Evolutionary conservation across 2,329 filamentous ascomycete genomes (phyloP).

Genomic region (Rhinocladiella similis): DNA sequence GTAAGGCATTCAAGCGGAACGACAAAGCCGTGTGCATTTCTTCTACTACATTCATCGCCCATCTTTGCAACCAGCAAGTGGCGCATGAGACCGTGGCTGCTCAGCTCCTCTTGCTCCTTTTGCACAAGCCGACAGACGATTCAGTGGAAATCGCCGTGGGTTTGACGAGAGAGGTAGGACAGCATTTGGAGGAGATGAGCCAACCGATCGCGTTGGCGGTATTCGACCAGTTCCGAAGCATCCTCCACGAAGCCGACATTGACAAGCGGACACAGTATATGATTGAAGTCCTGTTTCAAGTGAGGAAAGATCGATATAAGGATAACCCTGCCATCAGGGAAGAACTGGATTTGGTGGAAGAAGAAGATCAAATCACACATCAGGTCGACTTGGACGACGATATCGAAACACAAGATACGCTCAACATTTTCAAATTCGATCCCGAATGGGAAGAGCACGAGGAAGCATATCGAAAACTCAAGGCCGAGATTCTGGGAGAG

Average conservation of each 20-base stretch:
- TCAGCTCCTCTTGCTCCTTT: constrained; percentile 85
- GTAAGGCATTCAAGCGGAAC: constrained; percentile 92
- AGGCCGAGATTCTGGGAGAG: constrained; percentile 91
- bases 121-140: constrained; percentile 95
- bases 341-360: constrained; percentile 91
- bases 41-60: constrained; percentile 90
- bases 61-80: constrained; percentile 94
- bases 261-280: constrained; percentile 99
- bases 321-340: constrained; percentile 88
- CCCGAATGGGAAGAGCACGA: constrained; percentile 87
- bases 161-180: constrained; percentile 87
- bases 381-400: constrained; percentile 78
- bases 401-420: constrained; percentile 77
- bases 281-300: constrained; percentile 96
- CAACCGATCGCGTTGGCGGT: constrained; percentile 81
- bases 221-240: constrained; percentile 93
- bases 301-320: constrained; percentile 94
- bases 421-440: constrained; percentile 97
- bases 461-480: constrained; percentile 82
- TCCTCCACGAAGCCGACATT: constrained; percentile 93
- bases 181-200: constrained; percentile 95
- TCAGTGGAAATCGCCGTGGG: constrained; percentile 97
- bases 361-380: constrained; percentile 98
- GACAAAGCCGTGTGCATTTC: constrained; percentile 95
- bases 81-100: constrained; percentile 90